These are phyloP conservation scores for Dothiorella sarmentorum DNA, from an alignment of 2,329 filamentous ascomycete species.

Conservation along the genomic window DNA sequence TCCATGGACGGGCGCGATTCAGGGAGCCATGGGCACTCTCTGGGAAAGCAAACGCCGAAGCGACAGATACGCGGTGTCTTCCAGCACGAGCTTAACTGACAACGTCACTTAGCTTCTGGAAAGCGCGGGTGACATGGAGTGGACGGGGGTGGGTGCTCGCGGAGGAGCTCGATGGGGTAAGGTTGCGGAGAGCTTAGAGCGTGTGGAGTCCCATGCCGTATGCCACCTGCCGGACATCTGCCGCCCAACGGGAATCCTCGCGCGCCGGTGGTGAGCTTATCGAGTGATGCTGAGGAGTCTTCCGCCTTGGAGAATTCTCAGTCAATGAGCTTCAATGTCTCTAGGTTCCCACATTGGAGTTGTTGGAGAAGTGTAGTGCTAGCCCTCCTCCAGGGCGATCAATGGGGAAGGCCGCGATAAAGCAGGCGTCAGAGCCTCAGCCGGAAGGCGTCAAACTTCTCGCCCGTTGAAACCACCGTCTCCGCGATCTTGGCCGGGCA, in stretches of 20 bases:
- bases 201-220: slow-evolving; percentile 4
- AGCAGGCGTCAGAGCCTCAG: background rate
- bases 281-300: background rate
- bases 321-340: too few species aligned
- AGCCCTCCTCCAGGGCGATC: background rate
- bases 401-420: background rate
- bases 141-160: background rate
- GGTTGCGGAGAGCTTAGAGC: slow-evolving; percentile 6
- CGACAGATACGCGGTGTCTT: background rate
- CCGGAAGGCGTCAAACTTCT: background rate
- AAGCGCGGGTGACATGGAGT: background rate
- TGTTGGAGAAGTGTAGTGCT: background rate
- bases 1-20: background rate
- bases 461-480: background rate
- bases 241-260: background rate
- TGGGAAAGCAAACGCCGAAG: background rate
- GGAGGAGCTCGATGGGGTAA: slow-evolving; percentile 4
- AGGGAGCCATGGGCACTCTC: background rate
- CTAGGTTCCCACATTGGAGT: too few species aligned
- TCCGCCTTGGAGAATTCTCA: too few species aligned
- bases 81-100: background rate
- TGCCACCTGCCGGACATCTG: background rate
- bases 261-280: slow-evolving; percentile 9
- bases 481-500: background rate
- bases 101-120: slow-evolving; percentile 3